Percentiles rank a stretch among this genome's conserved stretches.
Conservation (phyloP, 371 early-diverging fungal species). For the Lichtheimia hyalospora region DNA sequence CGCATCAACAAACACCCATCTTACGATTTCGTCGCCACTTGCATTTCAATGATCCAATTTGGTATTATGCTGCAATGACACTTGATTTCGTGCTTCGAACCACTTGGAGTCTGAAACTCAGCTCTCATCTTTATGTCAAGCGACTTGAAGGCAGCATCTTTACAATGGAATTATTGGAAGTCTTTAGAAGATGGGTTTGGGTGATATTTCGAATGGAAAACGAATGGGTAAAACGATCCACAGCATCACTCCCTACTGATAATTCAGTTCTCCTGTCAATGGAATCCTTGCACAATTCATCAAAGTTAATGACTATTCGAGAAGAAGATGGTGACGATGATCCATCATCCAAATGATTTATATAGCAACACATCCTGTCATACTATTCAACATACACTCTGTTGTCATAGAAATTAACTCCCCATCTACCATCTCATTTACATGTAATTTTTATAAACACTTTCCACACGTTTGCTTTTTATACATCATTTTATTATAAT, state of each 20-base stretch:
- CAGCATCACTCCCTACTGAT: conserved; percentile 23
- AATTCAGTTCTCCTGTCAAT: not conserved
- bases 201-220: conserved; percentile 85
- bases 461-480: no score
- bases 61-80: conserved; percentile 76
- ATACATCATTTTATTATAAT: no score
- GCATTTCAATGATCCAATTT: conserved; percentile 56
- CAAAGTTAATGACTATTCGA: conserved; percentile 13
- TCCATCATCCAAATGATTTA: no score
- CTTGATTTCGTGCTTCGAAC: conserved; percentile 81
- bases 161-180: conserved; percentile 76
- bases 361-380: no score
- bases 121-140: conserved; percentile 69
- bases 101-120: conserved; percentile 84
- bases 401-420: no score
- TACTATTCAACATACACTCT: no score
- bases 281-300: not conserved
- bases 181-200: conserved; percentile 90
- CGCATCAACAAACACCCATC: conserved; percentile 23
- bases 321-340: conserved; percentile 14
- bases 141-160: conserved; percentile 71
- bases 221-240: conserved; percentile 65
- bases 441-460: not conserved
- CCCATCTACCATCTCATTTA: no score
- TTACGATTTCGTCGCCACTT: conserved; percentile 61